These are phyloP conservation scores for Fusarium liriodendri DNA, from an alignment of 2,329 filamentous ascomycete genomes.

Conservation along the genomic window DNA sequence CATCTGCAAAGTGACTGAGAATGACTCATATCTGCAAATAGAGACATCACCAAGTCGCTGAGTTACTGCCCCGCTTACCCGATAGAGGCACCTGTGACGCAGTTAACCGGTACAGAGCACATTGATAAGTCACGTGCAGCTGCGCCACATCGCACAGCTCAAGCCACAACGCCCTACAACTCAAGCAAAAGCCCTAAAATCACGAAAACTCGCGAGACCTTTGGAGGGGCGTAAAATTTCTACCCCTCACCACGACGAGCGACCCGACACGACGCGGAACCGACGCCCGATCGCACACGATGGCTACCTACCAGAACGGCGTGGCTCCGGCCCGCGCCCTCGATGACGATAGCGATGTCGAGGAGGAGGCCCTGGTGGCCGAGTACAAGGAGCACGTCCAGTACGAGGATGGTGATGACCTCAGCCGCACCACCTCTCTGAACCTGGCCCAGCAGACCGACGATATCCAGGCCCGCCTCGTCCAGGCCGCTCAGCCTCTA, in stretches of 20 bases:
- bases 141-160: neutral
- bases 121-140: neutral
- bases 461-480: conserved; percentile 92
- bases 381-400: conserved; percentile 97
- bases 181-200: conserved; percentile 52
- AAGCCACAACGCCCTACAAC: conserved; percentile 41
- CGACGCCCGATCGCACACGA: conserved; percentile 51
- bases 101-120: conserved; percentile 34
- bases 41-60: conserved; percentile 17
- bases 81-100: conserved; percentile 45
- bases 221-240: conserved; percentile 51
- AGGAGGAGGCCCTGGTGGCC: conserved; percentile 95
- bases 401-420: conserved; percentile 86
- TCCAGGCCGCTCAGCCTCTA: conserved; percentile 91
- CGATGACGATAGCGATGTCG: conserved; percentile 90
- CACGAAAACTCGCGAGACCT: conserved; percentile 50
- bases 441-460: conserved; percentile 81
- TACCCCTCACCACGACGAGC: conserved; percentile 46
- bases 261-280: conserved; percentile 43
- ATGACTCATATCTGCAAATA: conserved; percentile 42
- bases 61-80: conserved; percentile 44
- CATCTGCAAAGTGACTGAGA: conserved; percentile 36
- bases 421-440: conserved; percentile 79
- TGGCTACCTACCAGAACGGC: conserved; percentile 73
- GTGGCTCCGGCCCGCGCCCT: conserved; percentile 68